Percentiles rank a stretch among this genome's conserved stretches.
Conservation (phyloP, 2,329 filamentous ascomycete genomes). For the Neoascochyta sp. region DNA sequence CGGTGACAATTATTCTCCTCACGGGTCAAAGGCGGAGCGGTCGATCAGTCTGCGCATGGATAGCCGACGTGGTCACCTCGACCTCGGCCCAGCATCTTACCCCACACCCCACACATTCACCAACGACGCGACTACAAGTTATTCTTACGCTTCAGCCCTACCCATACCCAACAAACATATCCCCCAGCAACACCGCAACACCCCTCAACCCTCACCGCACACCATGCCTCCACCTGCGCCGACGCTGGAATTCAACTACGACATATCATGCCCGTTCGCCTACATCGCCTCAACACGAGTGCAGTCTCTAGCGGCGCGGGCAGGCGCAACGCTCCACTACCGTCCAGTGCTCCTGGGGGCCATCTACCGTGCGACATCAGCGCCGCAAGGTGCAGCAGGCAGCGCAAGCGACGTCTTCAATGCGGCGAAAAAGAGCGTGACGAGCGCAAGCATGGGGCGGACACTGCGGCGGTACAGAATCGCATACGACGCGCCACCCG, state of each 20-base stretch:
- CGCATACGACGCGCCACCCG: slow-evolving; percentile 27
- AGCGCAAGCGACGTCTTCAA: slow-evolving; percentile 37
- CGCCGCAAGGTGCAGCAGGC: slow-evolving; percentile 35
- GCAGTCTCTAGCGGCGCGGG: slow-evolving; percentile 26
- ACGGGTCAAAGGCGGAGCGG: too few species aligned
- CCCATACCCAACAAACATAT: too few species aligned
- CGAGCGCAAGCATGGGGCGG: slow-evolving; percentile 24
- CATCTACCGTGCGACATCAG: slow-evolving; percentile 36
- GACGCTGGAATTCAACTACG: slow-evolving; percentile 7
- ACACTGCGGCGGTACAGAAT: slow-evolving; percentile 31
- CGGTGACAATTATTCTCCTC: too few species aligned
- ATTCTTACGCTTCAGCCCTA: too few species aligned
- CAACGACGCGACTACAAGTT: too few species aligned
- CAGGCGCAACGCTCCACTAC: slow-evolving; percentile 22
- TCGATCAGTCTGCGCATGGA: too few species aligned
- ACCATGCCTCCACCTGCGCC: too few species aligned
- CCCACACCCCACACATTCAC: too few species aligned
- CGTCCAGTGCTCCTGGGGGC: slow-evolving; percentile 34
- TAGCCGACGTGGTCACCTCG: too few species aligned
- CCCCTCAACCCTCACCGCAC: too few species aligned
- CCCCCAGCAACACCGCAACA: too few species aligned
- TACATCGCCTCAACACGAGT: slow-evolving; percentile 38
- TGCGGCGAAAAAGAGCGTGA: slow-evolving; percentile 30
- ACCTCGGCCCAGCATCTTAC: too few species aligned
- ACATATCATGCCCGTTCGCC: slow-evolving; percentile 38